Percentiles rank a stretch among this genome's conserved stretches.
These are phyloP conservation scores for Wickerhamomyces canadensis DNA, from an alignment of 805 yeast genomes.

Conservation along the genomic window DNA sequence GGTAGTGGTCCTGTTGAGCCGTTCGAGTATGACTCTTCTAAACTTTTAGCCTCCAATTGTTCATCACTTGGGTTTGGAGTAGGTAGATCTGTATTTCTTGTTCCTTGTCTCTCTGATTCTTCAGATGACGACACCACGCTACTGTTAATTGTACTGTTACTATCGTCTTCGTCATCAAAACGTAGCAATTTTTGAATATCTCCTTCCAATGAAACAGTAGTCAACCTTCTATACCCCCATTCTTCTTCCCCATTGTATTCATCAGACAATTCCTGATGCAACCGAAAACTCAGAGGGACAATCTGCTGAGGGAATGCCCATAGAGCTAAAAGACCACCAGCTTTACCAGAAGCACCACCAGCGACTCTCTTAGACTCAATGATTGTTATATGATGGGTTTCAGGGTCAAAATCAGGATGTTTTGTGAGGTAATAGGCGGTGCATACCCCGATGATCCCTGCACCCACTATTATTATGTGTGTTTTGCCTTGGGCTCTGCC, in stretches of 20 bases:
- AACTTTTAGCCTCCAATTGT: conserved; percentile 8
- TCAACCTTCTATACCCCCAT: conserved; percentile 91
- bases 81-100: neutral
- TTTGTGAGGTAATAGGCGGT: conserved; percentile 83
- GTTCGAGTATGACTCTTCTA: conserved; percentile 9
- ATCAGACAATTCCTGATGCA: conserved; percentile 79
- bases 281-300: conserved; percentile 78
- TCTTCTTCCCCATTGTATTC: conserved; percentile 75
- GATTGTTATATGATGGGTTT: conserved; percentile 73
- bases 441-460: conserved; percentile 94
- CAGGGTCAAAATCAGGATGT: conserved; percentile 74
- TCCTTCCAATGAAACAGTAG: conserved; percentile 85
- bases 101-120: neutral
- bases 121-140: too few relatives aligned
- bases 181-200: conserved; percentile 41
- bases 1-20: conserved; percentile 20
- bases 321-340: conserved; percentile 89
- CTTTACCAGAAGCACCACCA: conserved; percentile 96
- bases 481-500: conserved; percentile 45
- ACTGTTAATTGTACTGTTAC: conserved; percentile 4
- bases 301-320: conserved; percentile 98
- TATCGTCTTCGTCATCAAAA: conserved; percentile 18
- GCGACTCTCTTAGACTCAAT: conserved; percentile 90
- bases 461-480: conserved; percentile 84
- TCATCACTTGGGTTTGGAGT: conserved; percentile 12